Percentiles rank a stretch among this genome's conserved stretches.
Conservation (phyloP, 805 yeast genomes). For the Cyberlindnera sargentensis region DNA sequence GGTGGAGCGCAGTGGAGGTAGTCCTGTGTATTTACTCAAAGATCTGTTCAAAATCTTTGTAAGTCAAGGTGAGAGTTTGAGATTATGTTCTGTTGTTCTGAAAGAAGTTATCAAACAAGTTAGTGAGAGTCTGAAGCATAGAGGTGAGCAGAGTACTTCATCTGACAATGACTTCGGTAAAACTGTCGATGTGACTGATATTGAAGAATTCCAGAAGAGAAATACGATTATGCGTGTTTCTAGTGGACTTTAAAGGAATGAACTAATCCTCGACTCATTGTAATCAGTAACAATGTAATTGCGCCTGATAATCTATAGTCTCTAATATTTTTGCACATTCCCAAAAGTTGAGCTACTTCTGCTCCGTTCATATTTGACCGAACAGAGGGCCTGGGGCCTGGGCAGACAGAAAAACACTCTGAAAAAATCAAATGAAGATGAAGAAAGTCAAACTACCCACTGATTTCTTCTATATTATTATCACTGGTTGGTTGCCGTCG, state of each 20-base stretch:
- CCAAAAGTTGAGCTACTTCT: too few species aligned
- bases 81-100: slow-evolving; percentile 27
- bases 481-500: too few species aligned
- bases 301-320: too few species aligned
- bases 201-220: slow-evolving; percentile 7
- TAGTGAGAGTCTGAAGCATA: slow-evolving; percentile 3
- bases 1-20: slow-evolving; percentile 31
- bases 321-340: too few species aligned
- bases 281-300: too few species aligned
- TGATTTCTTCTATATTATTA: too few species aligned
- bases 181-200: slow-evolving; percentile 3
- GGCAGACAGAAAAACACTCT: too few species aligned
- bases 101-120: slow-evolving; percentile 29
- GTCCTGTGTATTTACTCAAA: slow-evolving; percentile 31
- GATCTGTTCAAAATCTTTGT: slow-evolving; percentile 36
- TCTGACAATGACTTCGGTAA: neutral
- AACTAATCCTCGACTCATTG: too few species aligned
- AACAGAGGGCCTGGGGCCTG: too few species aligned
- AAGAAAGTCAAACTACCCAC: too few species aligned
- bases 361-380: too few species aligned
- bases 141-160: neutral
- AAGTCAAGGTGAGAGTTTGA: slow-evolving; percentile 34
- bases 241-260: neutral
- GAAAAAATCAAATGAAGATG: too few species aligned
- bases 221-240: slow-evolving; percentile 2